Conservation (phyloP, 164 flowering plant species). For the Saururus chinensis region DNA sequence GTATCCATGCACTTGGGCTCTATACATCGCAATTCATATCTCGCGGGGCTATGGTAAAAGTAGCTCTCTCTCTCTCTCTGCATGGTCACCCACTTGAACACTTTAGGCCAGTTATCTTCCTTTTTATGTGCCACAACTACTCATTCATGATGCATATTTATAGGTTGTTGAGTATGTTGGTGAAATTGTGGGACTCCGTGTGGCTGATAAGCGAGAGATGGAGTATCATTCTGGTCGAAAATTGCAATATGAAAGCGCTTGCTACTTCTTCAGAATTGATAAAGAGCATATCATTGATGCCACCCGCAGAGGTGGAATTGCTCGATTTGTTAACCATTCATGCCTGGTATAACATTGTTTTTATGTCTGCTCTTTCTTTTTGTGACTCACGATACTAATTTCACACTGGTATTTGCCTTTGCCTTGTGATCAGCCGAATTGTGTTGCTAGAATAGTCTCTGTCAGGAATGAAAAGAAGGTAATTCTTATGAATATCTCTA, state of each 20-base stretch:
- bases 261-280: slow-evolving; percentile 69
- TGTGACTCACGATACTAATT: background rate
- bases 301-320: slow-evolving; percentile 72
- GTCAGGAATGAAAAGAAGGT: slow-evolving; percentile 70
- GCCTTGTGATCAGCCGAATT: slow-evolving; percentile 50
- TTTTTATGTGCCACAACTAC: background rate
- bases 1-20: slow-evolving; percentile 76
- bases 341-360: slow-evolving; percentile 40
- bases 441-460: slow-evolving; percentile 52
- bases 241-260: slow-evolving; percentile 57
- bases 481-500: background rate
- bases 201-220: slow-evolving; percentile 62
- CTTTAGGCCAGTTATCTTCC: background rate
- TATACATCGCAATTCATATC: slow-evolving; percentile 62
- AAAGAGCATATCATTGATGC: slow-evolving; percentile 74
- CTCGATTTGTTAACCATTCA: slow-evolving; percentile 76
- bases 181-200: slow-evolving; percentile 63
- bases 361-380: background rate
- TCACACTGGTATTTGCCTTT: slow-evolving; percentile 3
- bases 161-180: slow-evolving; percentile 81
- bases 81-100: background rate
- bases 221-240: slow-evolving; percentile 55
- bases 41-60: slow-evolving; percentile 67
- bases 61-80: background rate
- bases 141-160: background rate